A percentile compares a stretch with the other conserved stretches of the same genome.
phyloP scores from a whole-genome alignment of 805 yeast genomes.

The Candida lessepsii region DNA sequence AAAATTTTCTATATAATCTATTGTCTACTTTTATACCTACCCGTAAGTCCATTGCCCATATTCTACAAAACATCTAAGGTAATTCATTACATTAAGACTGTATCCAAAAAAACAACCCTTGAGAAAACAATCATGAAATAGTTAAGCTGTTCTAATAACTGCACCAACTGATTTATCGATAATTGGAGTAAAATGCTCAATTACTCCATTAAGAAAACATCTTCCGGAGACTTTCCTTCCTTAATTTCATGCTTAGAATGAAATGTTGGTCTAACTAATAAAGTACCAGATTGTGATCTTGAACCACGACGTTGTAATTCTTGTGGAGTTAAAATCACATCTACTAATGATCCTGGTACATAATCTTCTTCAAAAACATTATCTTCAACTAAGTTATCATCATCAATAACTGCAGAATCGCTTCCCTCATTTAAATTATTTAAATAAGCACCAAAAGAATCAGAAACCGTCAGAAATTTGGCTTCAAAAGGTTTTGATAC shows the following conservation, averaged over 20 bases:
- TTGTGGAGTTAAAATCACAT: conserved; percentile 71
- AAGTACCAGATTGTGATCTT: conserved; percentile 48
- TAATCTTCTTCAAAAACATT: conserved; percentile 64
- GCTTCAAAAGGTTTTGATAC: conserved; percentile 11
- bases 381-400: conserved; percentile 24
- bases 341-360: conserved; percentile 80
- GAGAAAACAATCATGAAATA: too few relatives aligned
- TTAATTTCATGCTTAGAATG: neutral
- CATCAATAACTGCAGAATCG: conserved; percentile 20
- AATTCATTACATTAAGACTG: too few relatives aligned
- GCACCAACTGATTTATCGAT: too few relatives aligned
- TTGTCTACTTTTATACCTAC: conserved; percentile 3
- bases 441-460: conserved; percentile 17
- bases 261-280: conserved; percentile 34
- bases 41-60: too few relatives aligned
- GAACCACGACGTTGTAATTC: conserved; percentile 71
- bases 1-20: neutral
- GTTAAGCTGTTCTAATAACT: neutral
- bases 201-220: conserved; percentile 41
- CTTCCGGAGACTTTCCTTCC: conserved; percentile 18
- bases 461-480: conserved; percentile 13
- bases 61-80: too few relatives aligned
- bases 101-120: too few relatives aligned
- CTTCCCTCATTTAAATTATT: conserved; percentile 4
- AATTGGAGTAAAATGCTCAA: too few relatives aligned